Evolutionary conservation across 164 flowering plant species (phyloP), one percentile per base, ranked within the genome.

Genomic region (Sextonia rubra): DNA sequence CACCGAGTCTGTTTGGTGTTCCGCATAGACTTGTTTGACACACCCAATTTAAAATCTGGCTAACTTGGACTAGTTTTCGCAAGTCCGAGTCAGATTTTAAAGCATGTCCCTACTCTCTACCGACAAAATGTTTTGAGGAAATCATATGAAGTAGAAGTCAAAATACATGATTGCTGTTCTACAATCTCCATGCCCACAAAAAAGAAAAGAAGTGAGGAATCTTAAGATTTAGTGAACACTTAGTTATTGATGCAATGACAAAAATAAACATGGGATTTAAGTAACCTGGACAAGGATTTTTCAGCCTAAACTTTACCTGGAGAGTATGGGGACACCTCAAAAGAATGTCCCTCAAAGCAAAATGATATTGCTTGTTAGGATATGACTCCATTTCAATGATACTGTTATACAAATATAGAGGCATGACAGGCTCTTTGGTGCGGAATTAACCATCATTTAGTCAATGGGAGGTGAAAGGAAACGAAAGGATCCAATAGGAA

Each of bases 401-500:
- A 69, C 14, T 48, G 71, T 9, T 24, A 14, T 25, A 55, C 60
- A 25, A 25, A 52, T 25, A 52, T 25, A 52, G 71, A 20, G 71
- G 60, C 71, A 69, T 23, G 20, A 24, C 58, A 20, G 49, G 25
- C 60, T 69, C 60, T 69, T 27, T 14, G 5, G 27, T 47, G 70
- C 12, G 58, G 70, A 66, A 48, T 68, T 49, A 68, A 68, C 58
- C 70, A 68, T 68, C 60, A 69, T 69, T 69, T 30, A 26, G 71
- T 66, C 25, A 23, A 66, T 47, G 32, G 26, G 69, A 66, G 48
- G 48, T 37, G 25, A 66, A 66, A 23, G 55, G 25, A 47, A 20
- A 47, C 14, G 12, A 24, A 66, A 47, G 69, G 25, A 47, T 47
- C 69, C 14, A 23, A 24, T 22, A 44, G 60, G 20, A 22, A 23